Evolutionary conservation across 257 asterid genomes (phyloP).

Genomic region (Petrea volubilis): DNA sequence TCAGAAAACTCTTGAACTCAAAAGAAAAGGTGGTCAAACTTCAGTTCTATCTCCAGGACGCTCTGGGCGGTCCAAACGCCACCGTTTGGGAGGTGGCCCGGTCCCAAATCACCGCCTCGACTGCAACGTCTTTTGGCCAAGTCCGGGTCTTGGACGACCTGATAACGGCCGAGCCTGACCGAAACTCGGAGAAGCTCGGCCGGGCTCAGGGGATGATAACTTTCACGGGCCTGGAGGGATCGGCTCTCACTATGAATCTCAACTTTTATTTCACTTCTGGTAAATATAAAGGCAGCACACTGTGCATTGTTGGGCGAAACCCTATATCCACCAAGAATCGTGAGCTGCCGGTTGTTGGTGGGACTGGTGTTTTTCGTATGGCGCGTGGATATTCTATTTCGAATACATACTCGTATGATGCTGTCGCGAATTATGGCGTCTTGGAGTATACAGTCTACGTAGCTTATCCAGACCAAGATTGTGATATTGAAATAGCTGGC

Average conservation of each 20-base stretch:
- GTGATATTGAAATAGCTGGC: no score
- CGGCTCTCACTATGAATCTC: conserved; percentile 29
- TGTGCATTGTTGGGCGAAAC: conserved; percentile 27
- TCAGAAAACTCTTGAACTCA: neutral
- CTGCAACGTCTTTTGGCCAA: conserved; percentile 27
- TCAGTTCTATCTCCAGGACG: conserved; percentile 37
- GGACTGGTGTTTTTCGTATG: conserved; percentile 26
- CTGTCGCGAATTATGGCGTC: neutral
- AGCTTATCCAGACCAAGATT: conserved; percentile 14
- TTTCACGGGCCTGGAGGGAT: conserved; percentile 19
- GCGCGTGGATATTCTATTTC: conserved; percentile 33
- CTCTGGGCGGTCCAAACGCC: conserved; percentile 24
- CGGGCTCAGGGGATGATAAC: conserved; percentile 37
- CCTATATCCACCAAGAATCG: conserved; percentile 13
- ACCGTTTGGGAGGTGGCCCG: conserved; percentile 41
- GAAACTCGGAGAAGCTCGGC: conserved; percentile 23
- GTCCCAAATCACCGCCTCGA: conserved; percentile 11
- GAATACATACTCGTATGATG: conserved; percentile 20
- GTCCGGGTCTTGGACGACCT: conserved; percentile 29
- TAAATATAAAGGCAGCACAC: conserved; percentile 15
- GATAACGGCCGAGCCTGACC: conserved; percentile 18
- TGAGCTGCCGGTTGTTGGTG: conserved; percentile 36
- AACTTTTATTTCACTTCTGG: conserved; percentile 22
- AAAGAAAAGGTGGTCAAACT: conserved; percentile 24
- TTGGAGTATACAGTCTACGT: conserved; percentile 30